Base-by-base conservation (phyloP, 768 basidiomycete species). In the Boletus patriciae region DNA sequence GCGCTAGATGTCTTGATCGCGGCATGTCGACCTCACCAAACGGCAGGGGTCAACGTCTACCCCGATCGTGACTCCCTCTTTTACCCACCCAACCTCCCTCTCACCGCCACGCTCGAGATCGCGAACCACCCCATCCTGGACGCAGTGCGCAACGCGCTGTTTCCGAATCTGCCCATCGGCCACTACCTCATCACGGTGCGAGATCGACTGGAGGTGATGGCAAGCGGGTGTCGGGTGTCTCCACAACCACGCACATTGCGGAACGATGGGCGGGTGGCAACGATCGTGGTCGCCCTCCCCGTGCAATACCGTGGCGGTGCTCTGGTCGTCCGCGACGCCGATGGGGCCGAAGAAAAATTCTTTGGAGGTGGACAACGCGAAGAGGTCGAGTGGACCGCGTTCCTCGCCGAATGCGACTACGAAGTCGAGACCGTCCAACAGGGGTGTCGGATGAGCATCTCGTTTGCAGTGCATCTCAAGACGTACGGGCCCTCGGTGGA, bases 81-180 rank as follows among this genome's bases (percentile, higher is more conserved):
- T 71, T 92, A 84, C 70, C 90, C 90, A 9, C 76, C 83, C 9
- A 85, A 79, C 51, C 83, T 90, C 46, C 87, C 89, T 18, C 73
- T 91, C 55, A 90, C 87, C 0, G 77, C 86, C 25, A 87, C 90
- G 0, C 81, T 92, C 62, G 90, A 93, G 63, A 79, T 93, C 59
- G 80, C 89, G 19, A 90, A 87, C 68, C 88, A 90, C 66, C 90
- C 90, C 4, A 85, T 93, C 66, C 81, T 93, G 58, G 90, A 90
- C 60, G 85, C 90, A 0, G 77, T 92, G 21, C 84, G 84, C 46
- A 84, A 76, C 54, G 76, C 84, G 0, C 76, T 93, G n/a, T 91
- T 92, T 71, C 88, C 89, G 0, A 77, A 79, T 27, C 76, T 91
- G 5, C 84, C 88, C 4, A 66, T 74, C 0, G 89, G 89, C 3